Base-by-base conservation (phyloP, 306 rosid genomes). In the Cucurbita pepo region DNA sequence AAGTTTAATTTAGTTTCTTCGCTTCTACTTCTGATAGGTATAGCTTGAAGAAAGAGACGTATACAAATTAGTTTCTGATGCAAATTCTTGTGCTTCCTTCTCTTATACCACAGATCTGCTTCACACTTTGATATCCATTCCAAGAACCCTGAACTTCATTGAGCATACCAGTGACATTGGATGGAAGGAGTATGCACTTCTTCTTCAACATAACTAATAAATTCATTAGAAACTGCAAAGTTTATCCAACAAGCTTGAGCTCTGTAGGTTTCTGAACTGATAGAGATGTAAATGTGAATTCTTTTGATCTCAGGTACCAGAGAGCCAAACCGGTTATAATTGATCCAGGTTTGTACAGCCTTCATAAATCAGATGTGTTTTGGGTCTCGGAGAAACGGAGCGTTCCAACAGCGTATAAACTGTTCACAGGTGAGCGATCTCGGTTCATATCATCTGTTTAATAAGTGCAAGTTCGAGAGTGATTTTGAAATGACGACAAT, bases 151-250 rank as follows among this genome's bases (percentile, higher is more conserved):
- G 43, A 88, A 87, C 72, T 90, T 88, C 56, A 86, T 87, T 38
- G 91, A 90, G 83, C 93, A 88, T 79, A 88, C 93, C 69, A 86
- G 90, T 81, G 96, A 94, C 75, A 90, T 94, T 75, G 97, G 98
- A 70, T 94, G 98, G 98, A 94, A 94, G 80, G 96, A 90, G 92
- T 90, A 84, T 61, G 88, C 78, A 61, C 73, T 75, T 75, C 66
- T 63, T 67, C 78, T 16, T 65, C 38, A 21, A 16, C 50, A n/a
- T 11, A 50, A 22, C 54, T 67, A 75, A 71, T 18, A 67, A 41
- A 30, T 30, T 30, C 34, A 2, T 13, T 30, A 5, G 25, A 16
- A 8, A 18, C 25, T 38, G 5, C 9, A 4, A 62, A 16, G 21
- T 15, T 61, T 62, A 62, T 62, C 70, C 45, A 40, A 40, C 9